Evolutionary conservation across 768 basidiomycete species (phyloP), one percentile per base, ranked within the genome.

Genomic region (Pilatotrama ljubarskyi): DNA sequence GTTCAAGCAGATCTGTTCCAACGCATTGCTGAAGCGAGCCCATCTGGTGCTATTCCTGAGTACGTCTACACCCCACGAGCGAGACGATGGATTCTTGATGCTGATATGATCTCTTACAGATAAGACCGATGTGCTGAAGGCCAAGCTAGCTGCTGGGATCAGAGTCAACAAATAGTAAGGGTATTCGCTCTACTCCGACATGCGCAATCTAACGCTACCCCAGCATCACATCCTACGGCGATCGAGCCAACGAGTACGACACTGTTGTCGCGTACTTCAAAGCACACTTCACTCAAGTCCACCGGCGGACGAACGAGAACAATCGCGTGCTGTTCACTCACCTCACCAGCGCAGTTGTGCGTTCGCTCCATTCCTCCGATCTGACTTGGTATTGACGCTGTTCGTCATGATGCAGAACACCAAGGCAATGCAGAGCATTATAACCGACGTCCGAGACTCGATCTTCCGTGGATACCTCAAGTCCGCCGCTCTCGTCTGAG

Each of bases 1-100:
- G 22, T 94, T 92, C 72, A 92, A 90, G 5, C 82, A 91, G 66
- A 91, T 93, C 11, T 93, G 91, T 69, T 87, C 88, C 35, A 93
- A 93, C 69, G 80, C 82, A 35, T 80, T 93, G 51, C 76, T 94
- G 51, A 91, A 91, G 70, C 87, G 81, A 38, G 71, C 76, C 14
- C 73, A 72, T 59, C 67, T 78, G 24, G 77, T 78, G 20, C 68
- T 78, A 41, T 77, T 93, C 64, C 77, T 94, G 44, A 92, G 91
- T 74, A 87, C 78, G 63, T 87, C n/a, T 85, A 24, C 80, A 83
- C 67, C 67, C 84, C 22, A 80, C 84, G 72, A 85, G 47, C 43
- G 2, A 32, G 22, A 32, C n/a, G 15, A 20, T 20, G 17, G n/a
- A n/a, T n/a, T 26, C 50, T 42, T 10, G 4, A 10, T 1, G n/a